Conservation (phyloP, 768 basidiomycete genomes). For the Phaffia australis region DNA sequence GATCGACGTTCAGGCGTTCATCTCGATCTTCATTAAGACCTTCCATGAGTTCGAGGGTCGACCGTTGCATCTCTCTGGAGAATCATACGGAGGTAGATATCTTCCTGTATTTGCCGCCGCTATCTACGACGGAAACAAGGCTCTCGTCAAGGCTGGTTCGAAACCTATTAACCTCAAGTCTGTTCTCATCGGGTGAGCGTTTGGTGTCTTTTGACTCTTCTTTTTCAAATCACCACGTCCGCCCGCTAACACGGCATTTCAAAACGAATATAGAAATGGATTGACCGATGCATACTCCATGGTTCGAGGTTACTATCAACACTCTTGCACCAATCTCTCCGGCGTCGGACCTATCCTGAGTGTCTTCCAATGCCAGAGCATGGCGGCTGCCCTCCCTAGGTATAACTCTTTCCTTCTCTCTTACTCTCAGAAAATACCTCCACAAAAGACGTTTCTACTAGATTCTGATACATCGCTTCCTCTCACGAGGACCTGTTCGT, state of each 20-base stretch:
- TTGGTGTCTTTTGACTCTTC: conserved; percentile 2
- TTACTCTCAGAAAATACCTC: neutral
- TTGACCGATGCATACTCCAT: conserved; percentile 8
- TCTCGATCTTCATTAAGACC: conserved; percentile 47
- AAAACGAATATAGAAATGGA: conserved; percentile 26
- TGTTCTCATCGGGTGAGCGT: conserved; percentile 55
- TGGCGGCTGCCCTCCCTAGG: conserved; percentile 38
- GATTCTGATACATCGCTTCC: neutral
- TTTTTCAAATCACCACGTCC: conserved; percentile 11
- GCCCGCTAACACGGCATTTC: conserved; percentile 31
- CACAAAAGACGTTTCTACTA: neutral
- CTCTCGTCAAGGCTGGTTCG: conserved; percentile 46
- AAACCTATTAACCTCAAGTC: conserved; percentile 55
- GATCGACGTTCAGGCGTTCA: conserved; percentile 60
- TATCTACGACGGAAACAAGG: conserved; percentile 59
- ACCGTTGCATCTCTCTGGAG: conserved; percentile 61
- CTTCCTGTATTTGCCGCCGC: conserved; percentile 54
- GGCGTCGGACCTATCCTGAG: conserved; percentile 43
- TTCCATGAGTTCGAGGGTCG: conserved; percentile 62
- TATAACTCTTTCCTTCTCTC: neutral
- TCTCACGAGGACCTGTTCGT: conserved; percentile 43
- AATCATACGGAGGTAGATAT: conserved; percentile 55
- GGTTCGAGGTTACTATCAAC: conserved; percentile 18
- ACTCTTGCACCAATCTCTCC: conserved; percentile 40
- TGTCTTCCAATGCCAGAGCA: conserved; percentile 49